Evolutionary conservation across 2,329 filamentous ascomycete genomes (phyloP), one percentile per base, ranked within the genome.

Genomic region (Metarhizium sp.): DNA sequence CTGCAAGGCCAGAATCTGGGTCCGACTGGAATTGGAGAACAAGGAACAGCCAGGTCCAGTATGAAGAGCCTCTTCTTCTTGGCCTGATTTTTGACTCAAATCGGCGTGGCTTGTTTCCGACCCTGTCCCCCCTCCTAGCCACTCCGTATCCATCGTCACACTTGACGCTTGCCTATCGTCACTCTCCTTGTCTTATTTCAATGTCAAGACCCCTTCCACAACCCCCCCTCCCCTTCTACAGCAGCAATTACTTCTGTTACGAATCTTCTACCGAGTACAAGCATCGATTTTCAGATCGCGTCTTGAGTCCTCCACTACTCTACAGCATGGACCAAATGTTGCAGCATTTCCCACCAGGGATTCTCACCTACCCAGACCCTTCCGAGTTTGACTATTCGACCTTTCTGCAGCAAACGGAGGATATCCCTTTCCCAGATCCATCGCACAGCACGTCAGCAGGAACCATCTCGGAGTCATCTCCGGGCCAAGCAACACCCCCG

Each of bases 311-410:
- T 25, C 42, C 16, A 8, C 2, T 5, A 45, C 40, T 43, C 16
- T 13, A 6, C 40, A 46, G 48, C 46, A 71, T 71, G 69, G 66
- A 70, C 51, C 54, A 50, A 5, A 25, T 25, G 25, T 4, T 69
- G 52, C 62, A 65, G 20, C 58, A 59, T 2, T 64, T 68, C 50
- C 54, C 63, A 2, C 40, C 62, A 2, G 64, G 59, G 38, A 62
- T 70, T 38, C 60, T 73, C 30, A 56, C 63, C 32, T 66, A 69
- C 52, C 57, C 62, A 6, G 65, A 65, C 5, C 62, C 66, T n/a
- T 45, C 62, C 5, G 62, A 71, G 14, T 73, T 74, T 49, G 72
- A 74, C 61, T 74, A 74, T 48, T 63, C 62, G 8, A 65, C 65
- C 48, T 75, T 74, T 53, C 64, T 76, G 16, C 48, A 50, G 29